phyloP scores from a whole-genome alignment of 768 basidiomycete species.

The Paxillus ammoniavirescens region DNA sequence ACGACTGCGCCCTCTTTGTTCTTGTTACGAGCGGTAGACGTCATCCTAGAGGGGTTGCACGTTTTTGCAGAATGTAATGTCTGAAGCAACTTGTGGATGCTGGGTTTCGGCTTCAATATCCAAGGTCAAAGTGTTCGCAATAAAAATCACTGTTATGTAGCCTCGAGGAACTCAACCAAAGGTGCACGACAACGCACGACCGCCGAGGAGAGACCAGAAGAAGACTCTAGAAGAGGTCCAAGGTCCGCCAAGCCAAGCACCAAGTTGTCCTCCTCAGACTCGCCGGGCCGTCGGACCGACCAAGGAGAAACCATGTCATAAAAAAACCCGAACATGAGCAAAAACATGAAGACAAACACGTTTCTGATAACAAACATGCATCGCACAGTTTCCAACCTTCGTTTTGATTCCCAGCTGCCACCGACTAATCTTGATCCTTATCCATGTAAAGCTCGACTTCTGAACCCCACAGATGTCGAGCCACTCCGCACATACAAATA shows the following conservation, averaged over 20 bases:
- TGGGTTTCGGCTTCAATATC: not conserved
- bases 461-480: slow-evolving; percentile 1
- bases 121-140: slow-evolving; percentile 3
- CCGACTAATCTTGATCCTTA: slow-evolving; percentile 2
- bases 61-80: not conserved
- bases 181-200: not conserved
- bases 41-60: not conserved
- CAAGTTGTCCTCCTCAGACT: slow-evolving; percentile 3
- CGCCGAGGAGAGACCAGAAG: not conserved
- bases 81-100: not conserved
- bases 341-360: slow-evolving; percentile 22
- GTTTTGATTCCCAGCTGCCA: not conserved
- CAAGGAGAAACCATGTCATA: slow-evolving; percentile 2
- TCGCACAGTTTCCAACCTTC: slow-evolving; percentile 2
- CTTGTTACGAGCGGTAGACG: not conserved
- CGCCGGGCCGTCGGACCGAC: not conserved
- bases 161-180: slow-evolving; percentile 11
- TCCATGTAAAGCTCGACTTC: slow-evolving; percentile 1
- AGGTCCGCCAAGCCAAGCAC: not conserved
- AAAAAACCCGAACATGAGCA: not conserved
- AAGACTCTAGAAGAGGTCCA: not conserved
- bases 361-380: slow-evolving; percentile 8
- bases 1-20: too few species aligned
- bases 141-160: not conserved
- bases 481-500: not conserved